Evolutionary conservation across 306 rosid genomes (phyloP), one percentile per base, ranked within the genome.

Genomic region (Cercis canadensis): DNA sequence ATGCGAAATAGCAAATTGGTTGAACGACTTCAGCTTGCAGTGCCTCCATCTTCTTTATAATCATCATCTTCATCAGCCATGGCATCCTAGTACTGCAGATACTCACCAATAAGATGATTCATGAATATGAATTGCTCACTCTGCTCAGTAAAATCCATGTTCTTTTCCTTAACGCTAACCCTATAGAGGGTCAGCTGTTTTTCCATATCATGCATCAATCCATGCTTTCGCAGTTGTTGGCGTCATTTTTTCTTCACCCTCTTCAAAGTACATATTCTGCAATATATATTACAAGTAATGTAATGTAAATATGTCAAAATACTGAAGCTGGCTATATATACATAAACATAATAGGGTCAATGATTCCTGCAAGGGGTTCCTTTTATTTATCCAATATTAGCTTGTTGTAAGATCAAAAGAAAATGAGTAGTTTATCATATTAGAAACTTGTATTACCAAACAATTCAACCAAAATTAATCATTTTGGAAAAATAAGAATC

Each of bases 181-280:
- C 80, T 78, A 77, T 10, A 79, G 29, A 11, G 95, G 91, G 62
- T 94, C 97, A 31, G 86, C 88, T 16, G 88, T 19, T 80, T 91
- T 89, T 15, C 97, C 97, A 24, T 96, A 72, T 75, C 95, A 87
- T 6, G 97, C 95, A 73, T 91, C 97, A 32, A 91, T 89, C 99
- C 99, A 94, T 73, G 97, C 99, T 80, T 91, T 91, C 15, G 99
- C 97, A 75, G 89, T 89, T 60, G 99, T 89, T 82, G 73, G 84
- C 79, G 91, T 94, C 97, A 87, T 86, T 36, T n/a, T n/a, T n/a
- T 94, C 99, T 0, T 86, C 96, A 11, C 91, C 97, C 4, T 97
- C 97, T 2, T 91, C 97, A 16, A 89, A 89, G 1, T 94, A 94
- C 97, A 89, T 91, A 31, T 87, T 91, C 99, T 94, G 89, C 85